Evolutionary conservation across 78 protist species (phyloP).

Genomic region (Polysphondylium violaceum): DNA sequence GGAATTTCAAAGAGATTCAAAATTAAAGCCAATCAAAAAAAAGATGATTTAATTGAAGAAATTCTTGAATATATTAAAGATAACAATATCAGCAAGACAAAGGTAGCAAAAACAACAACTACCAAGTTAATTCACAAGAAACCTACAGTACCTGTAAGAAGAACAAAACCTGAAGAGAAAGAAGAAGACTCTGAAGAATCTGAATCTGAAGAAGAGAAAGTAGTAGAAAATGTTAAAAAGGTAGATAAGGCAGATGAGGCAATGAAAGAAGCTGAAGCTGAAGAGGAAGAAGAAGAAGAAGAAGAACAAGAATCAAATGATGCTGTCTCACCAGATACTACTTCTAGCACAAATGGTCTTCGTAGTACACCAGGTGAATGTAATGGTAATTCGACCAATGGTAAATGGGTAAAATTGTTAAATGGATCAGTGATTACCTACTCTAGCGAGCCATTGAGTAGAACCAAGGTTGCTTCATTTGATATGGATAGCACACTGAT

Average conservation of each 20-base stretch:
- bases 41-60: constrained; percentile 24
- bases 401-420: neutral
- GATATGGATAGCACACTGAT: constrained; percentile 70
- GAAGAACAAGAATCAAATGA: neutral
- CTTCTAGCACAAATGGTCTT: neutral
- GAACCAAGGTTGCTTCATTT: constrained; percentile 55
- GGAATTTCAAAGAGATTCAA: neutral
- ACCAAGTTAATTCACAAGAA: neutral
- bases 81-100: neutral
- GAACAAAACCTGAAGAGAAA: neutral
- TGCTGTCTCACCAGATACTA: constrained; percentile 9
- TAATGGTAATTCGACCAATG: constrained; percentile 10
- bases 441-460: constrained; percentile 2
- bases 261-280: neutral
- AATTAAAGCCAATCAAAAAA: constrained; percentile 34
- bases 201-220: neutral
- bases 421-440: constrained; percentile 36
- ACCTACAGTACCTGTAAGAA: neutral
- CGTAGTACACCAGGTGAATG: neutral
- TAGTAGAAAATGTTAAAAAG: neutral
- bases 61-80: neutral
- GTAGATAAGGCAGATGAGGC: neutral
- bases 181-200: neutral
- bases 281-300: neutral
- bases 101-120: neutral